phyloP scores from a whole-genome alignment of 768 basidiomycete genomes.

The Roridomyces roridus region DNA sequence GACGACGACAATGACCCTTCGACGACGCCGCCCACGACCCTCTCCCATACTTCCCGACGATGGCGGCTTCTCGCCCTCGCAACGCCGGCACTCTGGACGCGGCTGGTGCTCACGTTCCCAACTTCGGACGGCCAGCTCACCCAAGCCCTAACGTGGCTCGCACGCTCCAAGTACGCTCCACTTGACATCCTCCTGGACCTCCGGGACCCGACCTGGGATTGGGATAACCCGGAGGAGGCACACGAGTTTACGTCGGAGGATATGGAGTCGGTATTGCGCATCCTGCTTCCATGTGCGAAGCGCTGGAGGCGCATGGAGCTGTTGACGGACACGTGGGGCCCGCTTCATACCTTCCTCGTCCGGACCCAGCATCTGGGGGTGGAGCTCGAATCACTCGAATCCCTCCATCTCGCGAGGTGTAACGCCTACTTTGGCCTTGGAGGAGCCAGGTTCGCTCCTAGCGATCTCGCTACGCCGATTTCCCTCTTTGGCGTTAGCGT shows the following conservation, averaged over 20 bases:
- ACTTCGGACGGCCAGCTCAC: slow-evolving; percentile 41
- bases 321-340: slow-evolving; percentile 66
- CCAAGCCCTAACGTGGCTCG: slow-evolving; percentile 44
- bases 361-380: slow-evolving; percentile 39
- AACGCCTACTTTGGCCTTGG: slow-evolving; percentile 60
- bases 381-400: slow-evolving; percentile 41
- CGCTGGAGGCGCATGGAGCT: slow-evolving; percentile 58
- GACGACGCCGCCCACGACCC: slow-evolving; percentile 31
- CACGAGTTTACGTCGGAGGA: slow-evolving; percentile 50
- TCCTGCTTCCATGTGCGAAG: slow-evolving; percentile 46
- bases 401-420: slow-evolving; percentile 56
- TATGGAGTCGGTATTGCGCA: slow-evolving; percentile 51
- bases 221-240: slow-evolving; percentile 38
- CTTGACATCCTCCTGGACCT: slow-evolving; percentile 62
- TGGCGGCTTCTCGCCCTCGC: slow-evolving; percentile 58
- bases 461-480: slow-evolving; percentile 43
- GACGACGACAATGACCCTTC: slow-evolving; percentile 22
- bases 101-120: slow-evolving; percentile 53
- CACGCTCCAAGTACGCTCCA: slow-evolving; percentile 51
- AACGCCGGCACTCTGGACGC: slow-evolving; percentile 56
- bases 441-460: slow-evolving; percentile 52
- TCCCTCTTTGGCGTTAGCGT: slow-evolving; percentile 50
- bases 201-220: slow-evolving; percentile 64
- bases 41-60: slow-evolving; percentile 56
- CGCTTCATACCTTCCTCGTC: slow-evolving; percentile 58